Evolutionary conservation across 352 stramenopile genomes (phyloP).

Genomic region (Phytophthora fragariaefolia): DNA sequence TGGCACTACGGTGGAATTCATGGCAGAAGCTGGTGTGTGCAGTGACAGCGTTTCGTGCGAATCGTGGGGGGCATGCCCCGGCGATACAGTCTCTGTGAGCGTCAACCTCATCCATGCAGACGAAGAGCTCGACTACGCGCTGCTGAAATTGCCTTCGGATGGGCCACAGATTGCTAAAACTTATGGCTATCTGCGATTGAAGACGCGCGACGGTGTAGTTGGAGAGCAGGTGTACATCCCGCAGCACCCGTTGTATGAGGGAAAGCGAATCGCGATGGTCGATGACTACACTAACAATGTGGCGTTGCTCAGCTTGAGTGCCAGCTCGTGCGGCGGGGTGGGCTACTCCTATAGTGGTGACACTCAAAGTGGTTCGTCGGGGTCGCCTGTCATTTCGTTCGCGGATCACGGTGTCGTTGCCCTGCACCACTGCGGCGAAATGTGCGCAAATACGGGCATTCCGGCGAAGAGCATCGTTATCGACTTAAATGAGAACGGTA

Average conservation of each 20-base stretch:
- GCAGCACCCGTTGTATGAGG: constrained; percentile 53
- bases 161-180: constrained; percentile 42
- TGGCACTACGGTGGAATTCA: constrained; percentile 64
- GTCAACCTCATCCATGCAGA: constrained; percentile 56
- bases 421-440: constrained; percentile 72
- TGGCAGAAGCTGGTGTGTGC: constrained; percentile 54
- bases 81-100: constrained; percentile 50
- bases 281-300: constrained; percentile 57
- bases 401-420: constrained; percentile 65
- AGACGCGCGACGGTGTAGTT: constrained; percentile 35
- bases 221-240: constrained; percentile 61
- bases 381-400: constrained; percentile 60
- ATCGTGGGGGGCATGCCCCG: constrained; percentile 49
- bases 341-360: constrained; percentile 73
- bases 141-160: constrained; percentile 53
- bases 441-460: constrained; percentile 67
- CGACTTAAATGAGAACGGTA: constrained; percentile 42
- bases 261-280: constrained; percentile 58
- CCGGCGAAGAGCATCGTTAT: constrained; percentile 50
- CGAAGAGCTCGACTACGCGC: constrained; percentile 61
- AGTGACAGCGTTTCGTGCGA: constrained; percentile 40
- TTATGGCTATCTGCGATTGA: constrained; percentile 69
- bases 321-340: constrained; percentile 40
- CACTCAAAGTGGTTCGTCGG: constrained; percentile 68
- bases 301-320: constrained; percentile 38